These are phyloP conservation scores for Trichoderma sp. DNA, from an alignment of 2,329 filamentous ascomycete species.

Conservation along the genomic window DNA sequence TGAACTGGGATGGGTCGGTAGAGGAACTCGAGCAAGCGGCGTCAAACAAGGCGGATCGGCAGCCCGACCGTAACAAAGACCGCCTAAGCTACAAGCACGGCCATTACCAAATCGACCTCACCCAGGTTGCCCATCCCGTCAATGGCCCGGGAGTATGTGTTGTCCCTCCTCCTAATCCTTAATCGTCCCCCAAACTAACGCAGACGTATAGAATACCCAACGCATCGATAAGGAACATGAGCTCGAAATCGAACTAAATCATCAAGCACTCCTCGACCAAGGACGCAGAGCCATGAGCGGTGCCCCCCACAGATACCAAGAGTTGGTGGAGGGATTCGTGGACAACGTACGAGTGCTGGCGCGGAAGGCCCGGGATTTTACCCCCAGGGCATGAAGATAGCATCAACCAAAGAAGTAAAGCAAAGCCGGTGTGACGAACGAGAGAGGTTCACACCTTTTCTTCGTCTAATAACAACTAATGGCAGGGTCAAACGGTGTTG, in stretches of 20 bases:
- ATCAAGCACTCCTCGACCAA: conserved; percentile 65
- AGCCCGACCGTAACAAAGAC: conserved; percentile 77
- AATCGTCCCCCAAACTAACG: background rate
- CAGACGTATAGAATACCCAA: conserved; percentile 42
- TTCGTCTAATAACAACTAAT: conserved; percentile 1
- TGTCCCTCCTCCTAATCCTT: too few relatives aligned
- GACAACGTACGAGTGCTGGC: conserved; percentile 70
- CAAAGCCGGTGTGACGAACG: background rate
- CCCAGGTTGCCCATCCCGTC: conserved; percentile 70
- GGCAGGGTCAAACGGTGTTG: background rate
- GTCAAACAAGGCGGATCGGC: conserved; percentile 43
- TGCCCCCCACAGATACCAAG: conserved; percentile 62
- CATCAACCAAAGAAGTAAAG: background rate
- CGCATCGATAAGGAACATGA: conserved; percentile 70
- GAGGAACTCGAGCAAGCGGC: conserved; percentile 54
- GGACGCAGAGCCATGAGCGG: conserved; percentile 57
- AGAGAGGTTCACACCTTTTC: background rate
- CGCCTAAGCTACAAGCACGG: conserved; percentile 88
- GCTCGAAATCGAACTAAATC: conserved; percentile 76
- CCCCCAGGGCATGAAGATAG: conserved; percentile 8
- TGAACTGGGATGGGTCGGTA: conserved; percentile 74
- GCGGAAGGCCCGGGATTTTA: conserved; percentile 45
- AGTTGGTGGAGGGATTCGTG: conserved; percentile 71
- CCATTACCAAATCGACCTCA: conserved; percentile 87
- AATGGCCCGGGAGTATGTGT: conserved; percentile 45